Percentiles rank a stretch among this genome's conserved stretches.
Evolutionary conservation across 1,284 basidiomycete species (phyloP).

Genomic region (Boletus subluridellus): DNA sequence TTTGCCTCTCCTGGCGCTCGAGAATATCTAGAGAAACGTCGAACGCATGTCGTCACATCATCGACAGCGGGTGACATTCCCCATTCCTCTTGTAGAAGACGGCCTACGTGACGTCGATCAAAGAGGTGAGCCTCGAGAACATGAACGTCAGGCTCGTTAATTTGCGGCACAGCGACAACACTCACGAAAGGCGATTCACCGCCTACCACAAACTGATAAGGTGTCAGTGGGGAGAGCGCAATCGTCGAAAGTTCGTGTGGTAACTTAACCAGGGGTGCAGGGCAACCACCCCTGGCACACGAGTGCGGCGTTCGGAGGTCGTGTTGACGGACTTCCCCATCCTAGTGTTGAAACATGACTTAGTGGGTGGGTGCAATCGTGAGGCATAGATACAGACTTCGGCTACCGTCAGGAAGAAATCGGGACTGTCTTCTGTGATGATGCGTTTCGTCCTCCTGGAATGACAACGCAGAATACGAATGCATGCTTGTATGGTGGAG

Average conservation of each 20-base stretch:
- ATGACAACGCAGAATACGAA: slow-evolving; percentile 68
- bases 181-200: slow-evolving; percentile 67
- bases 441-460: slow-evolving; percentile 72
- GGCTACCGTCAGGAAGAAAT: slow-evolving; percentile 80
- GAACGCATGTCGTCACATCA: slow-evolving; percentile 73
- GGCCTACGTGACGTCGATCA: slow-evolving; percentile 76
- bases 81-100: slow-evolving; percentile 69
- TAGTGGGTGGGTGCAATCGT: not conserved
- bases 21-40: slow-evolving; percentile 68
- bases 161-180: slow-evolving; percentile 6
- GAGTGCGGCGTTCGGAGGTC: slow-evolving; percentile 72
- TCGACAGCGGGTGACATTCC: slow-evolving; percentile 52
- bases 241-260: slow-evolving; percentile 61
- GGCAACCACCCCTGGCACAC: slow-evolving; percentile 55
- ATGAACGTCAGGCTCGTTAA: not conserved
- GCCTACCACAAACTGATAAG: slow-evolving; percentile 72
- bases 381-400: slow-evolving; percentile 51
- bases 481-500: slow-evolving; percentile 44
- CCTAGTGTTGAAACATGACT: slow-evolving; percentile 36
- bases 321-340: slow-evolving; percentile 79
- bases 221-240: slow-evolving; percentile 64
- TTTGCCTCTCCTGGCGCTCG: slow-evolving; percentile 36
- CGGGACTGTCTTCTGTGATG: slow-evolving; percentile 77
- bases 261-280: slow-evolving; percentile 63
- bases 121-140: slow-evolving; percentile 74